A percentile compares a stretch with the other conserved stretches of the same genome.
phyloP scores from a whole-genome alignment of 768 basidiomycete genomes.

The Ramaria rubella region DNA sequence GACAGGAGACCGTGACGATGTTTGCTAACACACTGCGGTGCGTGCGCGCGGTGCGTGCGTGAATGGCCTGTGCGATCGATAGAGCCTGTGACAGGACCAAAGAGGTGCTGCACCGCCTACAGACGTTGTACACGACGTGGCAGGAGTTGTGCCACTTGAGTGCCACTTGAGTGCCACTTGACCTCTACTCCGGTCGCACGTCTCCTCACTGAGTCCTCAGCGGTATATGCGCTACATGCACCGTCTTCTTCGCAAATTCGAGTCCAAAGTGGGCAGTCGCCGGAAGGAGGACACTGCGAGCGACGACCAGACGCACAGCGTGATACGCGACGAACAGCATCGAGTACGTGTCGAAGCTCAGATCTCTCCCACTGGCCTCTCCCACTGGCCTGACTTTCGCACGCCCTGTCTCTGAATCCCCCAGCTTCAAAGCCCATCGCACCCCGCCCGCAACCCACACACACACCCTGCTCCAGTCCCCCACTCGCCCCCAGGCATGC shows the following conservation, averaged over 20 bases:
- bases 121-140: too few species aligned
- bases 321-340: not conserved
- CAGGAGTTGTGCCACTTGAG: too few species aligned
- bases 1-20: too few species aligned
- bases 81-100: too few species aligned
- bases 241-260: not conserved
- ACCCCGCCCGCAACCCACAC: not conserved
- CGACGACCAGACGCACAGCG: not conserved
- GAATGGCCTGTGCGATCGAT: too few species aligned
- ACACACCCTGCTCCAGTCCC: not conserved
- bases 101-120: too few species aligned
- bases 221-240: conserved; percentile 1
- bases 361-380: not conserved
- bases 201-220: too few species aligned
- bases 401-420: not conserved
- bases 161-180: too few species aligned
- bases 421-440: not conserved
- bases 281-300: not conserved
- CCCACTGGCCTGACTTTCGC: not conserved
- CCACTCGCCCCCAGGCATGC: not conserved
- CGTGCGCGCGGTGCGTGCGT: too few species aligned
- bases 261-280: not conserved
- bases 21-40: too few species aligned
- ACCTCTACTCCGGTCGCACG: too few species aligned
- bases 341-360: not conserved